Evolutionary conservation across 2,329 filamentous ascomycete species (phyloP), one percentile per base, ranked within the genome.

Genomic region (Stylonectria norvegica): DNA sequence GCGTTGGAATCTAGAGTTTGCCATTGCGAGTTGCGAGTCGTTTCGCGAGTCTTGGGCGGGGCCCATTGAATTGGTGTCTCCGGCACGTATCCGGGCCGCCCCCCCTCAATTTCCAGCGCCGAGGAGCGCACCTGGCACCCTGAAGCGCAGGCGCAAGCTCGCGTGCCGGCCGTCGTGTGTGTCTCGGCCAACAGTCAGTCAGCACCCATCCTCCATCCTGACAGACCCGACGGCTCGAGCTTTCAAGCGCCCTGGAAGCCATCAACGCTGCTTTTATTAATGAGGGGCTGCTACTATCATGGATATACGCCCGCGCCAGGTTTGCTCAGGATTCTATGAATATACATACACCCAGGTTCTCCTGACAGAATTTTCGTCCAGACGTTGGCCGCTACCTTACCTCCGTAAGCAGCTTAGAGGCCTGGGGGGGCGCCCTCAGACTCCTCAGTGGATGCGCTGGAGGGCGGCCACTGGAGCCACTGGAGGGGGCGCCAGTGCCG

Each of bases 321-420:
- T 32, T 32, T n/a, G n/a, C n/a, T n/a, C n/a, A n/a, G n/a, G n/a
- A n/a, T n/a, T n/a, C n/a, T n/a, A n/a, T n/a, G n/a, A n/a, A n/a
- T n/a, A n/a, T n/a, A n/a, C n/a, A n/a, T n/a, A n/a, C n/a, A n/a
- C 16, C 51, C 47, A 45, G 56, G 56, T 58, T 59, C 55, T 57
- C 56, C 56, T 59, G 56, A 56, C 55, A 59, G 56, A 59, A 47
- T 59, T 59, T 59, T 59, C 49, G 53, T 43, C 45, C 23, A 50
- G 46, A 30, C 49, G 40, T 35, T 47, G 47, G 41, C 52, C 40
- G 42, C 50, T 53, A 49, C 40, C 17, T 22, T 53, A 49, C 40
- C 17, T 22, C 51, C 48, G 29, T 43, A 56, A 56, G 42, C n/a
- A 43, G 53, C 18, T 37, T 56, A 56, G 51, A 25, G 35, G 16